These are phyloP conservation scores for Hypoxylon trugodes DNA, from an alignment of 495 filamentous ascomycete species.

Conservation along the genomic window DNA sequence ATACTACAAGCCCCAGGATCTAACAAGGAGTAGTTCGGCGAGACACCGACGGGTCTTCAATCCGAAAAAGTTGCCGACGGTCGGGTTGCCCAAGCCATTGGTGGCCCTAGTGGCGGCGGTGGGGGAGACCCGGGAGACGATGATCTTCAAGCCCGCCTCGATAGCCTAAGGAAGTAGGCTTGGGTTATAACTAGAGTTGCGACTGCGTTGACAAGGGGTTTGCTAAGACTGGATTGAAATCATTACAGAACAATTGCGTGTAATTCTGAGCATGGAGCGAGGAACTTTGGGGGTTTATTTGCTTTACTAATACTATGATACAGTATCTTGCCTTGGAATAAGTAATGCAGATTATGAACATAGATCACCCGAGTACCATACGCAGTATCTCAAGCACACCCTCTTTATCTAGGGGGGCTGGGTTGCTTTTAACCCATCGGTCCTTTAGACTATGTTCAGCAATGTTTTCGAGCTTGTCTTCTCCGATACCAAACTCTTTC, in stretches of 20 bases:
- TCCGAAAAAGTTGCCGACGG: constrained; percentile 65
- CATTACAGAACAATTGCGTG: constrained; percentile 5
- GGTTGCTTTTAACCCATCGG: constrained; percentile 48
- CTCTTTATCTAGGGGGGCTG: constrained; percentile 33
- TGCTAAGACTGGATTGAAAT: not conserved
- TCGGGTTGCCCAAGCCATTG: constrained; percentile 79
- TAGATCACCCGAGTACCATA: constrained; percentile 41
- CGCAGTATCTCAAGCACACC: constrained; percentile 35
- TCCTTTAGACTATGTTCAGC: constrained; percentile 63
- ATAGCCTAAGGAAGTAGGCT: constrained; percentile 72
- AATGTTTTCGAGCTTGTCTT: constrained; percentile 60
- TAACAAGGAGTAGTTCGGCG: constrained; percentile 68
- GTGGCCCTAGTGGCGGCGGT: constrained; percentile 60
- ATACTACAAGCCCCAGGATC: not conserved
- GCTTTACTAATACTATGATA: too few relatives aligned
- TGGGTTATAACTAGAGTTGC: not conserved
- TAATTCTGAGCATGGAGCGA: constrained; percentile 17
- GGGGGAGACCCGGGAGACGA: constrained; percentile 70
- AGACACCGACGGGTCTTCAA: constrained; percentile 78
- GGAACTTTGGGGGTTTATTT: constrained; percentile 13
- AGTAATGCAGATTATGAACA: constrained; percentile 9
- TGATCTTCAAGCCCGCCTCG: constrained; percentile 82
- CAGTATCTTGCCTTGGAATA: constrained; percentile 9
- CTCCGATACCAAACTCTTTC: constrained; percentile 62
- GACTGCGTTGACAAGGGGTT: constrained; percentile 9